These are phyloP conservation scores for Arabidopsis hybrid DNA, from an alignment of 441 rosid species.

Conservation along the genomic window DNA sequence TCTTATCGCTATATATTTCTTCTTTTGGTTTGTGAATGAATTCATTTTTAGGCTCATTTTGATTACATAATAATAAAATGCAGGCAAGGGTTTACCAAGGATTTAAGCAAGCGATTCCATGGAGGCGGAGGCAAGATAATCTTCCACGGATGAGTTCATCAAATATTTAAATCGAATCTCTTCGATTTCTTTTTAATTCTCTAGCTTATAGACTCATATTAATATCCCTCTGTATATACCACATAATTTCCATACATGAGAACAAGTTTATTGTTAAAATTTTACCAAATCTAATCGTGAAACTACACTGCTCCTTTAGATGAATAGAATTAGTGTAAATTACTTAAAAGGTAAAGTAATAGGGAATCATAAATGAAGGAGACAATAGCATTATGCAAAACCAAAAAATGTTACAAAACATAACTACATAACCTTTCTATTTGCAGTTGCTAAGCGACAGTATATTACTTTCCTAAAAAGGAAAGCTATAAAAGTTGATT, in stretches of 20 bases:
- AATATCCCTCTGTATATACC: conserved; percentile 21
- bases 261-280: background rate
- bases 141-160: conserved; percentile 36
- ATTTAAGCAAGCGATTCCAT: conserved; percentile 69
- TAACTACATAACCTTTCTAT: too few relatives aligned
- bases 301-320: background rate
- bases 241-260: background rate
- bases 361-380: background rate
- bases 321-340: background rate
- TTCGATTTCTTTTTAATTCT: background rate
- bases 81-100: conserved; percentile 67
- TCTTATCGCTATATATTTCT: background rate
- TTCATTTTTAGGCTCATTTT: background rate
- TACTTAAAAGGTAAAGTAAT: background rate
- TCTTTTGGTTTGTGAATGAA: background rate
- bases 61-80: conserved; percentile 13
- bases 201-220: conserved; percentile 9
- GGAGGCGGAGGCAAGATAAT: conserved; percentile 56
- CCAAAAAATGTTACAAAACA: background rate
- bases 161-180: conserved; percentile 28
- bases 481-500: background rate
- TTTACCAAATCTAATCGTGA: background rate
- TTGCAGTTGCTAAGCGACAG: too few relatives aligned
- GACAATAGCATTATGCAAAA: background rate
- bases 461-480: background rate